Evolutionary conservation across 2,329 filamentous ascomycete genomes (phyloP).

Genomic region (Arachnomyces sp.): DNA sequence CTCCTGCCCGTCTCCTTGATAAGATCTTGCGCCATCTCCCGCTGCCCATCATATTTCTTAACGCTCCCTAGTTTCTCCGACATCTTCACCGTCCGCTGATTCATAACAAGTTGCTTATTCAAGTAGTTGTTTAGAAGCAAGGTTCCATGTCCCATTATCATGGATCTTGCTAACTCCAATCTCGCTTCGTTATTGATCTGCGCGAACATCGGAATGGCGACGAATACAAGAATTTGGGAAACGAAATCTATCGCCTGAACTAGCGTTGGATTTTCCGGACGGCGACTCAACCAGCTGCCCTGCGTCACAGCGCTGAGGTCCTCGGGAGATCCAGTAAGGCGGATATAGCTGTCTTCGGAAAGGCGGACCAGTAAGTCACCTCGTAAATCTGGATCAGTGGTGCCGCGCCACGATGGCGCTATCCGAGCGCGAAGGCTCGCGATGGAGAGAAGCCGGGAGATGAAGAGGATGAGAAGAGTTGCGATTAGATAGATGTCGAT

Average conservation of each 20-base stretch:
- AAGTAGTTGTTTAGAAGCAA: conserved; percentile 48
- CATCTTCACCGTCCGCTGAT: conserved; percentile 36
- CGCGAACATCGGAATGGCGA: conserved; percentile 47
- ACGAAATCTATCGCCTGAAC: conserved; percentile 45
- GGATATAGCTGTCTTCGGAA: conserved; percentile 43
- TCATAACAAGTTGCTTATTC: conserved; percentile 42
- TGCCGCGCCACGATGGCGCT: conserved; percentile 22
- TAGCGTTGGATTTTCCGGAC: conserved; percentile 38
- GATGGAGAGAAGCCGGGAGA: conserved; percentile 49
- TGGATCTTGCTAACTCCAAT: conserved; percentile 43
- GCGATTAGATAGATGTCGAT: conserved; percentile 39
- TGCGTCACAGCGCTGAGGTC: conserved; percentile 55
- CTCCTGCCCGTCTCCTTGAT: conserved; percentile 21
- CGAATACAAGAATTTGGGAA: conserved; percentile 48
- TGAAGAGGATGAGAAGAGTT: conserved; percentile 42
- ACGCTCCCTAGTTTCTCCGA: conserved; percentile 9
- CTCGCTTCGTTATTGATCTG: conserved; percentile 49
- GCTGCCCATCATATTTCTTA: conserved; percentile 25
- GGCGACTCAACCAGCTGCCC: conserved; percentile 47
- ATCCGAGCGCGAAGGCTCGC: conserved; percentile 44
- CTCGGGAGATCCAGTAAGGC: conserved; percentile 45
- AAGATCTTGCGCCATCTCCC: conserved; percentile 31
- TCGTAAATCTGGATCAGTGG: conserved; percentile 26
- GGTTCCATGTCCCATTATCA: conserved; percentile 46
- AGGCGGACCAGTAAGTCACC: conserved; percentile 48